Percentiles rank a stretch among this genome's conserved stretches.
These are phyloP conservation scores for Ploettnerulaceae sp. DNA, from an alignment of 2,329 filamentous ascomycete genomes.

Conservation along the genomic window DNA sequence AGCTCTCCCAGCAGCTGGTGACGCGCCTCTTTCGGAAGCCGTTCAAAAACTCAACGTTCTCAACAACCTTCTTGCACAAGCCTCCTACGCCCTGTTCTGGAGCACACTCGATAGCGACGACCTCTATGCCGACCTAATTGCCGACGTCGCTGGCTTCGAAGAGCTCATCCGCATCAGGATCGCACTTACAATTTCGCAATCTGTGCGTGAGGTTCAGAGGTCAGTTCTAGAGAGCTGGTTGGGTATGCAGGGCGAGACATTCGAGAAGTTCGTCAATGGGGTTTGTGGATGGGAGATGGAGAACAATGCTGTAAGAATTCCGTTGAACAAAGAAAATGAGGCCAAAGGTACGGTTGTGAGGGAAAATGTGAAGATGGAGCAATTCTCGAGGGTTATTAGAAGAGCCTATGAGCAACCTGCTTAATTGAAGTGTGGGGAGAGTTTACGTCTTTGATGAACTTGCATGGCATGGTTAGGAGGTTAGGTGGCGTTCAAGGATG, in stretches of 20 bases:
- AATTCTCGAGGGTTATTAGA: conserved; percentile 74
- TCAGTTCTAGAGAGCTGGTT: conserved; percentile 70
- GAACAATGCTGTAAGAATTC: conserved; percentile 64
- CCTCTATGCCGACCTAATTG: conserved; percentile 89
- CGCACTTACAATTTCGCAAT: conserved; percentile 77
- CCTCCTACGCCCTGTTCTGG: conserved; percentile 93
- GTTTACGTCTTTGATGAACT: conserved; percentile 14
- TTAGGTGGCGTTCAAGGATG: conserved; percentile 26
- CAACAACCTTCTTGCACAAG: conserved; percentile 77
- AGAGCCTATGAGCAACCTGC: conserved; percentile 81
- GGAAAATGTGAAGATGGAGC: conserved; percentile 90
- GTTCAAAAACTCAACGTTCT: conserved; percentile 64
- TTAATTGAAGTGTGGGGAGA: conserved; percentile 34
- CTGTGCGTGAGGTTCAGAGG: conserved; percentile 68
- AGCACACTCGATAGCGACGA: conserved; percentile 87
- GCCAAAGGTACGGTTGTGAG: conserved; percentile 92
- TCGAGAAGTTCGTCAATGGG: conserved; percentile 75
- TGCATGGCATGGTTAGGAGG: conserved; percentile 27
- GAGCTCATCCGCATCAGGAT: conserved; percentile 88
- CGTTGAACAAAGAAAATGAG: conserved; percentile 95
- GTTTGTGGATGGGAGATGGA: conserved; percentile 82
- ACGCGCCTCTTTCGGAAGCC: conserved; percentile 74
- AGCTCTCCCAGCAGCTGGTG: conserved; percentile 50
- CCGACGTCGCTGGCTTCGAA: conserved; percentile 92
- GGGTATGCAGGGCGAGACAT: conserved; percentile 61